Percentiles rank a stretch among this genome's conserved stretches.
Conservation (phyloP, 2,329 filamentous ascomycete species). For the Lachnellula cervina region DNA sequence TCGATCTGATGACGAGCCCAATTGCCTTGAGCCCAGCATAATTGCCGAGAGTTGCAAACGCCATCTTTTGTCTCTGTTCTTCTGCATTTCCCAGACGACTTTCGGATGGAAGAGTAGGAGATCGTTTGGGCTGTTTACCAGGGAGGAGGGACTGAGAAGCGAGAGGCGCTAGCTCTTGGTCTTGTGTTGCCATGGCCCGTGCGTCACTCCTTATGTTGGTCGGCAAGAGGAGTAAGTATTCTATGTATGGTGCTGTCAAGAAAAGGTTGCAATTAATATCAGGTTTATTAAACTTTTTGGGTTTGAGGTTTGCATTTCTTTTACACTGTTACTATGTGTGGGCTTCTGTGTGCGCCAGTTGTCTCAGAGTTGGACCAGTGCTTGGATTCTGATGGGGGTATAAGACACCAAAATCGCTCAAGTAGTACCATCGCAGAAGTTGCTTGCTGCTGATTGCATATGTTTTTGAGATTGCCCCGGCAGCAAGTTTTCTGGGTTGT, state of each 20-base stretch:
- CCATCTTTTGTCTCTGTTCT: conserved; percentile 7
- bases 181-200: not conserved
- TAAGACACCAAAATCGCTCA: not conserved
- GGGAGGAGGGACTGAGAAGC: not conserved
- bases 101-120: not conserved
- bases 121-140: not conserved
- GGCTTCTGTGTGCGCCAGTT: not conserved
- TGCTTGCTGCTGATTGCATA: not conserved
- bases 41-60: conserved; percentile 6
- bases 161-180: not conserved
- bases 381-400: not conserved
- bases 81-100: not conserved
- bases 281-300: too few species aligned
- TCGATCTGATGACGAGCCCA: conserved; percentile 46
- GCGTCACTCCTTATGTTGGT: not conserved
- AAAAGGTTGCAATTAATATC: too few species aligned
- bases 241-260: too few species aligned
- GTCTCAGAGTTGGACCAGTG: not conserved
- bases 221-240: not conserved
- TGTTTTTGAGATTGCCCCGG: not conserved
- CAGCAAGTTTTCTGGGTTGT: not conserved
- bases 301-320: too few species aligned
- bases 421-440: not conserved
- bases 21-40: conserved; percentile 46
- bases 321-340: too few species aligned